A percentile compares a stretch with the other conserved stretches of the same genome.
These are phyloP conservation scores for Echeveria elegans DNA, from an alignment of 164 flowering plant genomes.

Conservation along the genomic window DNA sequence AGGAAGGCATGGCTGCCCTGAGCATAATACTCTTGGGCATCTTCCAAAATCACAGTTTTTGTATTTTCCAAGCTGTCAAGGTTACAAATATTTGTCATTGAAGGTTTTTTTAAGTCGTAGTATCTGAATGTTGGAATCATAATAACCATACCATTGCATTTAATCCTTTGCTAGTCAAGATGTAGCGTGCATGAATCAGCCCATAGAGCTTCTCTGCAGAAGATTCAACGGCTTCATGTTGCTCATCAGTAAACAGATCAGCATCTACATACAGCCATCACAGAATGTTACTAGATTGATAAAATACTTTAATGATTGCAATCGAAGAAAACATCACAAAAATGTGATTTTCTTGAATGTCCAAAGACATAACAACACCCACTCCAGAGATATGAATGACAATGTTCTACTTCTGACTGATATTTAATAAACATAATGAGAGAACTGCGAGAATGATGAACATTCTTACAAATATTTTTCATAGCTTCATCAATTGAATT, in stretches of 20 bases:
- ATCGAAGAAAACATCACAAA: background rate
- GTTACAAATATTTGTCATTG: background rate
- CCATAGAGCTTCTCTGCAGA: conserved; percentile 6
- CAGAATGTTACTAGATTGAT: background rate
- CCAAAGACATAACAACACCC: too few species aligned
- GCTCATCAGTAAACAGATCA: background rate
- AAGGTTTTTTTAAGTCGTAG: background rate
- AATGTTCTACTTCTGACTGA: too few species aligned
- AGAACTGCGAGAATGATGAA: background rate
- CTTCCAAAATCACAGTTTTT: background rate
- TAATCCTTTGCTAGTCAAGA: conserved; percentile 3
- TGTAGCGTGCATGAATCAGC: conserved; percentile 7
- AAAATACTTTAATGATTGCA: background rate
- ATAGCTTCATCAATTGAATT: background rate
- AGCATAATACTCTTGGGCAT: conserved; percentile 4
- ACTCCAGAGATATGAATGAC: too few species aligned
- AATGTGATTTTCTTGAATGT: too few species aligned
- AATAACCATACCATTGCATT: conserved; percentile 3
- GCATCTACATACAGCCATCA: background rate
- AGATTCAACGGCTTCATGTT: conserved; percentile 4
- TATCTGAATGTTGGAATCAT: background rate
- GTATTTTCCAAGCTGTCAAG: conserved; percentile 2
- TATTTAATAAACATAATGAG: background rate
- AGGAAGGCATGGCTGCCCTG: conserved; percentile 9
- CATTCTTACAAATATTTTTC: background rate